Base-by-base conservation (phyloP, 2,329 filamentous ascomycete species). In the Chaetoscypha palmicola region DNA sequence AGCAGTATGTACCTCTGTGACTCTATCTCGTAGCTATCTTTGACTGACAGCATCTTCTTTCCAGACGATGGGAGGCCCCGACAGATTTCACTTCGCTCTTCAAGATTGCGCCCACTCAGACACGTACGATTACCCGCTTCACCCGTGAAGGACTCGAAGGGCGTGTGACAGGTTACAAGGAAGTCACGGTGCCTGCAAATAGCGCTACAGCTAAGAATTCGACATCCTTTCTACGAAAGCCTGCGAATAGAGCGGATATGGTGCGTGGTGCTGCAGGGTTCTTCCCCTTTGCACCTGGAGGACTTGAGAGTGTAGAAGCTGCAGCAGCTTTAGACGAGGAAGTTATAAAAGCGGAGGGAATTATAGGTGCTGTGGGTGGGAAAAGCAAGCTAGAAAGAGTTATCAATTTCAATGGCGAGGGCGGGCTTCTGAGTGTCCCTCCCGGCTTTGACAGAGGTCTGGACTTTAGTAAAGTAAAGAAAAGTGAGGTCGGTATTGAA, bases 171-270 rank as follows among this genome's bases (percentile, higher is more conserved):
- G 90, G 90, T 39, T 97, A 98, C 65, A 85, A 83, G 60, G 92
- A 96, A 63, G 86, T 97, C 39, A 96, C 92, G 1, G 81, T 97
- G 7, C 88, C 91, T 4, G 87, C 87, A 24, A 86, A 81, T 58
- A 94, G 85, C 57, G 87, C 86, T 12, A 96, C 86, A 12, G 91
- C 89, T 37, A 98, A 96, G 67, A 95, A 94, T 60, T 96, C 89
- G 2, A 97, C 90, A 0, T 95, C 89, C 4, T 72, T 96, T 31
- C 70, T 86, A 12, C 78, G 92, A 35, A 94, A 94, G 60, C 91
- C 91, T 3, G 91, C 87, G 11, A 82, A 80, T 45, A 78, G 86
- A 50, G 87, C 86, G 22, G 90, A 97, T 38, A 95, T 97, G 64
- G 90, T 97, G 10, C 77, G 91, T 49, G 92, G 92, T 11, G 90